Conservation (phyloP, 495 filamentous ascomycete genomes). For the Acidomyces sp. region DNA sequence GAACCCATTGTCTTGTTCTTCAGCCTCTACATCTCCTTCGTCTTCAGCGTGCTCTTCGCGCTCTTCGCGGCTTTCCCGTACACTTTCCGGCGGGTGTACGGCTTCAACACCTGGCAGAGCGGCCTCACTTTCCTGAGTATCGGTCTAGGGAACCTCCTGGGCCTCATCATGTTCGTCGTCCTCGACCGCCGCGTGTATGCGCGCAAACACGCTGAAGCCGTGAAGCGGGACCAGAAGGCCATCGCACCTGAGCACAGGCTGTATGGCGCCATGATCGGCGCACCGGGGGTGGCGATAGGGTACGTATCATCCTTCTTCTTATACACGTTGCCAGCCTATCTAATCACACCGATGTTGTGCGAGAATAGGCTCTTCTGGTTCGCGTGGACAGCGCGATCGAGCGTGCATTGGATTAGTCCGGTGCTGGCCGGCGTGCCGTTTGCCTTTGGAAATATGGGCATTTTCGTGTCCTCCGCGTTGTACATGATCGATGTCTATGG, state of each 20-base stretch:
- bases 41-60: constrained; percentile 41
- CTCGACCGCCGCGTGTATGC: constrained; percentile 27
- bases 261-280: constrained; percentile 31
- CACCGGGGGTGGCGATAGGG: constrained; percentile 33
- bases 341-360: not conserved
- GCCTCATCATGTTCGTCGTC: constrained; percentile 31
- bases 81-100: constrained; percentile 36
- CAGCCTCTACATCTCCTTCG: constrained; percentile 39
- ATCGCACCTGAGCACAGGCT: constrained; percentile 34
- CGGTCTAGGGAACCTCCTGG: constrained; percentile 30
- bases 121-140: constrained; percentile 41
- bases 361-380: constrained; percentile 34
- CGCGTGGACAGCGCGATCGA: constrained; percentile 32
- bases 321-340: no score
- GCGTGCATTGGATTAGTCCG: constrained; percentile 40
- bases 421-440: constrained; percentile 49
- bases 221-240: constrained; percentile 22
- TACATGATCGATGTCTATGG: constrained; percentile 51
- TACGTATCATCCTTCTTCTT: constrained; percentile 29
- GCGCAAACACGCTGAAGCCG: constrained; percentile 26
- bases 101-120: constrained; percentile 35
- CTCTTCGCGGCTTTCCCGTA: constrained; percentile 46
- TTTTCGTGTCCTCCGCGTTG: constrained; percentile 32
- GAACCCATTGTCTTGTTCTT: constrained; percentile 41
- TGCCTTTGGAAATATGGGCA: constrained; percentile 50